Evolutionary conservation across 1,284 basidiomycete species (phyloP), one percentile per base, ranked within the genome.

Genomic region (Volvariella volvacea): DNA sequence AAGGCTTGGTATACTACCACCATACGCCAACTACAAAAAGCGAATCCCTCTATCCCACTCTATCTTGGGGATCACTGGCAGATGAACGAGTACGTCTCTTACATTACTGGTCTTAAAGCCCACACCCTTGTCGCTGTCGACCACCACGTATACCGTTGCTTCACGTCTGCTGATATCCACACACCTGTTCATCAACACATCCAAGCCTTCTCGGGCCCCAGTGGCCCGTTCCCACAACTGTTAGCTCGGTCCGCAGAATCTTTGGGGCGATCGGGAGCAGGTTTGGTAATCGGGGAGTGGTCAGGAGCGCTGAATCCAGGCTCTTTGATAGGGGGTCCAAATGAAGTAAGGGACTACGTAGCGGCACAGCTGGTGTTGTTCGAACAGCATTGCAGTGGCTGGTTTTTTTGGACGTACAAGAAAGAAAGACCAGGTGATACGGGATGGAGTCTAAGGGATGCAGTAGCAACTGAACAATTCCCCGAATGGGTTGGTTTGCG

Each of bases 381-480:
- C 51, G 85, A 92, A 50, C 61, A 64, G 44, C 59, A 66, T 28
- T 84, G 85, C 46, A 80, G 77, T 0, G 91, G 91, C 2, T 88
- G 78, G 75, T 93, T 82, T 66, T 93, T 87, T 63, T 95, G 91
- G 92, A 92, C 88, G 33, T 86, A 81, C 60, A 90, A 85, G 70
- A 91, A 92, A 61, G 75, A 83, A 44, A 63, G 70, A 4, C 62
- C 59, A 2, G 80, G 82, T 50, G 88, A 92, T 59, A 74, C 72
- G 1, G 88, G 88, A 1, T 93, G 91, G 89, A 78, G 79, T 37
- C 75, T 88, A 30, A 70, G 75, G 49, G 81, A 90, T 57, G 84
- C 86, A 0, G 73, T 81, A 0, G 72, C 73, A 36, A 71, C 70
- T 1, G 80, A 81, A 7, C 77, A 87, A 12, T 73, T 87, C 50